These are phyloP conservation scores for Cystobasidium onofrii DNA, from an alignment of 768 basidiomycete genomes.

Conservation along the genomic window DNA sequence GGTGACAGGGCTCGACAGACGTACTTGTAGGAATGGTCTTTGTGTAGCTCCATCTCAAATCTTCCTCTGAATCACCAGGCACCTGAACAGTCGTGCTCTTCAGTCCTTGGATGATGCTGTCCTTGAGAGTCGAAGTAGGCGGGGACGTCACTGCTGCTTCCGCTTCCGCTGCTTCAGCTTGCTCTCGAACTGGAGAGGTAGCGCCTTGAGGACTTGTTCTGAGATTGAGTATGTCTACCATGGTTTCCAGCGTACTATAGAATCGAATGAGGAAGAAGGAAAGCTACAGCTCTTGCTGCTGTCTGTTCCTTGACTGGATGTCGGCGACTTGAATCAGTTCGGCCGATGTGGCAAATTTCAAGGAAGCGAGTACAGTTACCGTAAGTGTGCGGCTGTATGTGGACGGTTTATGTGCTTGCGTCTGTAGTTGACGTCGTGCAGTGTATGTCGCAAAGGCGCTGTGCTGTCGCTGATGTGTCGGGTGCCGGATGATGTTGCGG, in stretches of 20 bases:
- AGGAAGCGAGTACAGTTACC: too few relatives aligned
- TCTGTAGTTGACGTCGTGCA: too few relatives aligned
- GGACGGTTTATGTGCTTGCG: too few relatives aligned
- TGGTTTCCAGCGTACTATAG: too few relatives aligned
- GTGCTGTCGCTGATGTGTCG: too few relatives aligned
- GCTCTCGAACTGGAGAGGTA: neutral
- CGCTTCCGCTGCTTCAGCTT: neutral
- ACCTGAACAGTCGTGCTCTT: neutral
- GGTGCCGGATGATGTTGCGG: too few relatives aligned
- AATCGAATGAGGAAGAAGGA: too few relatives aligned
- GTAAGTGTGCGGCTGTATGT: too few relatives aligned
- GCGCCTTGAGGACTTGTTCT: neutral
- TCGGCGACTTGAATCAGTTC: neutral
- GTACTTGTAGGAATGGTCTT: slow-evolving; percentile 35
- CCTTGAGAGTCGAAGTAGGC: slow-evolving; percentile 21
- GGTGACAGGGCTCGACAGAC: neutral
- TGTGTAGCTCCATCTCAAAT: slow-evolving; percentile 25
- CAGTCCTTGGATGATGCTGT: slow-evolving; percentile 33
- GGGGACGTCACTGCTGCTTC: neutral
- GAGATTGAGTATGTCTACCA: slow-evolving; percentile 17
- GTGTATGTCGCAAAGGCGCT: too few relatives aligned
- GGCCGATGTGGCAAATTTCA: too few relatives aligned
- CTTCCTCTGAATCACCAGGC: slow-evolving; percentile 24
- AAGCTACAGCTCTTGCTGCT: too few relatives aligned
- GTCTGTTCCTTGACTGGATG: too few relatives aligned